Base-by-base conservation (phyloP, 177 flowering plant genomes). In the Tripterygium wilfordii region DNA sequence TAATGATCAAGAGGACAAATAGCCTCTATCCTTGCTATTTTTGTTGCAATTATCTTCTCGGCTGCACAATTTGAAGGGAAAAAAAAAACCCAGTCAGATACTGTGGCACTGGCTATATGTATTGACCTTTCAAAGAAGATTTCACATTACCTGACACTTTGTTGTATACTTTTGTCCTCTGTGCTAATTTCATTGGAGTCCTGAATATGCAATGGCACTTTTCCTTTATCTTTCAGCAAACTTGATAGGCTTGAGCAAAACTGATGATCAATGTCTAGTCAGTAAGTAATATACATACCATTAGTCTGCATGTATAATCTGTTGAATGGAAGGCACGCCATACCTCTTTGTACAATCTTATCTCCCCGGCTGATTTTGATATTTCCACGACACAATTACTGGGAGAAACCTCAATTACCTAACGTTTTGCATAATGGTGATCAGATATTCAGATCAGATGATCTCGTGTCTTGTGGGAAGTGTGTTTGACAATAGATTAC, bases 371-470 rank as follows among this genome's bases (percentile, higher is more conserved):
- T 36, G 83, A 74, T 58, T 69, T 79, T 57, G 88, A 81, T 63
- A 87, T 66, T 62, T 84, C 80, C 23, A 87, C 64, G 16, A 87
- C 83, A 45, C 92, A 84, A 57, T 78, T 65, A n/a, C 68, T 68
- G 3, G 96, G 96, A 47, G 89, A 67, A 40, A 87, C 87, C 65
- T 80, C 78, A 48, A 74, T 79, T 30, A 82, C 87, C 95, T 85
- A 70, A 33, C 33, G 49, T 42, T 18, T 32, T 26, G 24, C 51
- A 53, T 28, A 43, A 8, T 35, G 2, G 17, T n/a, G 40, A 30
- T 48, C 20, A 43, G 46, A 16, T 7, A 9, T 9, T 24, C n/a
- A n/a, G n/a, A n/a, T n/a, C 2, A 30, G 5, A 15, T 55, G 25
- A 25, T n/a, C 44, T 30, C 15, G 14, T 15, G 3, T n/a, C n/a